These are phyloP conservation scores for Strobilomyces confusus DNA, from an alignment of 768 basidiomycete species.

Conservation along the genomic window DNA sequence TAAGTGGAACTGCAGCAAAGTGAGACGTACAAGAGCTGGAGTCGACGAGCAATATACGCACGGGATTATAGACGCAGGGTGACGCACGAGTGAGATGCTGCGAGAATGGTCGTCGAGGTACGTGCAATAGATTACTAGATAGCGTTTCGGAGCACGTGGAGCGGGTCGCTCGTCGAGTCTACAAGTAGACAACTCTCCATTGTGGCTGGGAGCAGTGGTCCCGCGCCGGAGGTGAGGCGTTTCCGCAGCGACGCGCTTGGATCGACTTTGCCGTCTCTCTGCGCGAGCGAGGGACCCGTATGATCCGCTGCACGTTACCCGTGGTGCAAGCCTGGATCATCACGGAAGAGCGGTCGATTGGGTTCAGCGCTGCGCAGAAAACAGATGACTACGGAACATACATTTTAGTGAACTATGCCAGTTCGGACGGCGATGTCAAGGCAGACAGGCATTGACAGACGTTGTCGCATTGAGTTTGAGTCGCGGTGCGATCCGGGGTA, in stretches of 20 bases:
- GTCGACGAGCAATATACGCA: no score
- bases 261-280: conserved; percentile 54
- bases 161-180: no score
- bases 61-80: no score
- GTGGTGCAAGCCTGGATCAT: conserved; percentile 31
- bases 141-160: no score
- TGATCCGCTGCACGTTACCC: conserved; percentile 60
- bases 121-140: no score
- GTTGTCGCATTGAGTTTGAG: conserved; percentile 77
- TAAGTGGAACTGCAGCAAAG: no score
- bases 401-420: conserved; percentile 83
- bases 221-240: no score
- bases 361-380: conserved; percentile 26
- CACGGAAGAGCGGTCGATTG: conserved; percentile 45
- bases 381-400: conserved; percentile 75
- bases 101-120: no score
- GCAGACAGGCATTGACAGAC: conserved; percentile 76
- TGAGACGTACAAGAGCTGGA: no score
- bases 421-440: conserved; percentile 63
- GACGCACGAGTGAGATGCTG: no score
- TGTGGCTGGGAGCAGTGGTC: no score
- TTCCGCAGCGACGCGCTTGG: conserved; percentile 44
- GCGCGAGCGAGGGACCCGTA: conserved; percentile 48
- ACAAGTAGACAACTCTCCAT: no score
- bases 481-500: conserved; percentile 70